Conservation (phyloP, 2,329 filamentous ascomycete species). For the Penicillium verrucosum region DNA sequence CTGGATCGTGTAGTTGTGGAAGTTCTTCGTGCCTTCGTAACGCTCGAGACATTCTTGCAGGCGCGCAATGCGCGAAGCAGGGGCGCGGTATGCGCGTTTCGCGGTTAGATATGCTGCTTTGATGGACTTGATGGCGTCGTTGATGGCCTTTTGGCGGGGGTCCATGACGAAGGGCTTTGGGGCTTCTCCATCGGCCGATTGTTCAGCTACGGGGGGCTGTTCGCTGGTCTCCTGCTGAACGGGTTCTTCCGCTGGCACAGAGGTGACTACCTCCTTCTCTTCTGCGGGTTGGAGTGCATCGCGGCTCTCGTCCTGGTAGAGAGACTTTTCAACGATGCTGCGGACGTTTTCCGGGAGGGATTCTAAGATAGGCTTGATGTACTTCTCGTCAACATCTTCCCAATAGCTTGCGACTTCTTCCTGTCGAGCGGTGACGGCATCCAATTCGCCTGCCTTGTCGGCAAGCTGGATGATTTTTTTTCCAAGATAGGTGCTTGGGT, state of each 20-base stretch:
- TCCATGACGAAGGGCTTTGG: constrained; percentile 22
- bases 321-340: constrained; percentile 39
- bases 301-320: constrained; percentile 35
- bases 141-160: constrained; percentile 49
- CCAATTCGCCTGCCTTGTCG: constrained; percentile 67
- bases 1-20: constrained; percentile 96
- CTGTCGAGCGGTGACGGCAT: constrained; percentile 66
- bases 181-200: constrained; percentile 4
- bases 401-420: constrained; percentile 79
- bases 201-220: constrained; percentile 1
- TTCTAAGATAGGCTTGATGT: constrained; percentile 67
- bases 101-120: constrained; percentile 78
- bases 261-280: constrained; percentile 10
- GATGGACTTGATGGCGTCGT: constrained; percentile 67
- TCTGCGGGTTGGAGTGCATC: constrained; percentile 25
- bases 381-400: constrained; percentile 74
- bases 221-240: constrained; percentile 9
- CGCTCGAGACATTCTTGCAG: constrained; percentile 71
- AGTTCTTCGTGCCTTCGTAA: constrained; percentile 85
- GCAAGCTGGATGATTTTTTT: constrained; percentile 77
- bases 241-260: constrained; percentile 6
- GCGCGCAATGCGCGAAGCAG: constrained; percentile 64
- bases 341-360: constrained; percentile 42
- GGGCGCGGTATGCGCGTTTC: constrained; percentile 81
- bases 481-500: constrained; percentile 81